A percentile compares a stretch with the other conserved stretches of the same genome.
phyloP scores from a whole-genome alignment of 805 yeast species.

The Tetrapisispora fleetii region DNA sequence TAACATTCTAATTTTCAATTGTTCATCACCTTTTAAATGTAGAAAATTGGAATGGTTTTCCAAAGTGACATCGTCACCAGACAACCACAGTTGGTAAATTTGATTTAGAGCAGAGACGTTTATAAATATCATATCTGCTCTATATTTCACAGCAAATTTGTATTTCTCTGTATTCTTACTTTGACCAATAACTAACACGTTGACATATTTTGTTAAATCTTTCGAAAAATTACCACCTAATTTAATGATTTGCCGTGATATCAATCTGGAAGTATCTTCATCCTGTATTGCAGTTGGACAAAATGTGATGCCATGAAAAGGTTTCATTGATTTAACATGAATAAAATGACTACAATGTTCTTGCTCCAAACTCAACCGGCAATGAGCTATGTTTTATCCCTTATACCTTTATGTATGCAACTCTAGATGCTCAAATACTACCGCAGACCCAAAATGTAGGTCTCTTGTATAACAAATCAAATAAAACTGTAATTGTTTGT shows the following conservation, averaged over 20 bases:
- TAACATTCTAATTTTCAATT: constrained; percentile 6
- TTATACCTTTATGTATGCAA: no score
- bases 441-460: no score
- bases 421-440: no score
- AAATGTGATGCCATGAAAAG: constrained; percentile 41
- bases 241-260: constrained; percentile 37
- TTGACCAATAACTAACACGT: constrained; percentile 50
- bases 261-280: constrained; percentile 32
- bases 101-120: constrained; percentile 11
- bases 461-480: no score
- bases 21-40: constrained; percentile 1
- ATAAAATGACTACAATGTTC: background rate
- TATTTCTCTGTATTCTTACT: constrained; percentile 27
- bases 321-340: constrained; percentile 13
- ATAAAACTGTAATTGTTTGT: no score
- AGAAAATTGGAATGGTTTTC: constrained; percentile 5
- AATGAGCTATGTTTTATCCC: no score
- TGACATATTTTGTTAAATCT: constrained; percentile 53
- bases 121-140: constrained; percentile 22
- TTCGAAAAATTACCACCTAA: constrained; percentile 52
- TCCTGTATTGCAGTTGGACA: constrained; percentile 46
- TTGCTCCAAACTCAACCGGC: no score
- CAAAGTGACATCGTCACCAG: constrained; percentile 21
- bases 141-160: constrained; percentile 20
- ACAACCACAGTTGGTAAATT: constrained; percentile 24